These are phyloP conservation scores for Fusarium pseudograminearum DNA, from an alignment of 2,329 filamentous ascomycete genomes.

Conservation along the genomic window DNA sequence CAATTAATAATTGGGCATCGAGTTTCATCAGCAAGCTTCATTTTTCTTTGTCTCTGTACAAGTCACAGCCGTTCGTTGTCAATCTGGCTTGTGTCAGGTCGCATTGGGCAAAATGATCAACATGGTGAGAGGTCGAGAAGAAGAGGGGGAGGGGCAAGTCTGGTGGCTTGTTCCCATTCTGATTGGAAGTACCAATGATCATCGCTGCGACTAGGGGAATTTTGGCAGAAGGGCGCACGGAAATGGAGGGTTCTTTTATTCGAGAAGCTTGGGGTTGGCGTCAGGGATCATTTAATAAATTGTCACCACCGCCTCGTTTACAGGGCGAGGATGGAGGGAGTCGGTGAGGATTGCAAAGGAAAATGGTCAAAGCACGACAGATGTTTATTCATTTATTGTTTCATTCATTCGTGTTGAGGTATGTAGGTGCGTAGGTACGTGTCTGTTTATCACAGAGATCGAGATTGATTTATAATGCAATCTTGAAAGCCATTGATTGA, in stretches of 20 bases:
- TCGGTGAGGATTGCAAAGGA: slow-evolving; percentile 26
- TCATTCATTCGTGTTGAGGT: background rate
- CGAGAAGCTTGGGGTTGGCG: slow-evolving; percentile 33
- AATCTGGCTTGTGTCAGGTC: slow-evolving; percentile 14
- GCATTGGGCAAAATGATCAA: slow-evolving; percentile 36
- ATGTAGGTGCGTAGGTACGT: background rate
- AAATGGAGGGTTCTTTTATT: slow-evolving; percentile 39
- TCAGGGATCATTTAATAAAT: slow-evolving; percentile 25
- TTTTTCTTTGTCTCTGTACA: background rate
- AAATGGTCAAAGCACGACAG: slow-evolving; percentile 10
- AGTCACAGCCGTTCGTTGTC: background rate
- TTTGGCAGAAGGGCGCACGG: slow-evolving; percentile 24
- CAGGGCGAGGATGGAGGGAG: slow-evolving; percentile 29
- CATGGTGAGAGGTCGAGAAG: slow-evolving; percentile 15
- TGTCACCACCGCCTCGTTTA: slow-evolving; percentile 21
- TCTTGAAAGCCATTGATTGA: background rate
- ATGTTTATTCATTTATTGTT: background rate
- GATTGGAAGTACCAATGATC: slow-evolving; percentile 26
- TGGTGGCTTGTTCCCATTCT: background rate
- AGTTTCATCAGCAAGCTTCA: background rate
- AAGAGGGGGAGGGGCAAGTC: slow-evolving; percentile 6
- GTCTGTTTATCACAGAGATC: background rate
- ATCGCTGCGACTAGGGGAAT: slow-evolving; percentile 36
- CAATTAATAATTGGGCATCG: background rate
- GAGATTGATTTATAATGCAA: background rate